A percentile compares a stretch with the other conserved stretches of the same genome.
Conservation (phyloP, 495 filamentous ascomycete genomes). For the Penicillium ucsense region DNA sequence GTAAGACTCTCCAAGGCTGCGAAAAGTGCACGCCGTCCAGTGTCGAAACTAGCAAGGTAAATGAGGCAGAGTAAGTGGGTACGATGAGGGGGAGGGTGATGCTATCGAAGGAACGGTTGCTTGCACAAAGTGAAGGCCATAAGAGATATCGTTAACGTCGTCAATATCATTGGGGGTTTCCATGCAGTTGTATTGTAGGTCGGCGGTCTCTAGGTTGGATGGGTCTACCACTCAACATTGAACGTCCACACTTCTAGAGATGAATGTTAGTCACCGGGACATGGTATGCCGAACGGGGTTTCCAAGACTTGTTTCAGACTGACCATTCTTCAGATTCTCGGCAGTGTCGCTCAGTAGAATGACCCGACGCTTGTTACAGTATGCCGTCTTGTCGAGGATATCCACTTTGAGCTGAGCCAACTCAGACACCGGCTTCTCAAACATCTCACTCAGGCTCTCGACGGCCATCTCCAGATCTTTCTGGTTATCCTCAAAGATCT, state of each 20-base stretch:
- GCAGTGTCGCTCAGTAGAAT: slow-evolving; percentile 88
- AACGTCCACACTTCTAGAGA: slow-evolving; percentile 34
- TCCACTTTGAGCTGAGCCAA: slow-evolving; percentile 82
- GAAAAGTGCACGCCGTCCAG: no score
- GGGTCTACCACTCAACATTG: slow-evolving; percentile 31
- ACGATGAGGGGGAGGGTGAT: neutral
- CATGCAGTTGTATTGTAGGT: neutral
- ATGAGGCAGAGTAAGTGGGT: neutral
- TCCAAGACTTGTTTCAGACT: slow-evolving; percentile 18
- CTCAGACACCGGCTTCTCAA: slow-evolving; percentile 85
- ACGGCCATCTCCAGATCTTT: slow-evolving; percentile 96
- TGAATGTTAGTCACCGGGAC: slow-evolving; percentile 1
- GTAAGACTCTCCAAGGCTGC: no score
- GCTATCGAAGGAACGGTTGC: neutral
- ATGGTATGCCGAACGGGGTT: neutral
- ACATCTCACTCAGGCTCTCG: slow-evolving; percentile 92
- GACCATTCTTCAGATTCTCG: slow-evolving; percentile 78
- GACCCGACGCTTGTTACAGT: slow-evolving; percentile 85
- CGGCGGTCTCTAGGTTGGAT: neutral
- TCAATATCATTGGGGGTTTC: slow-evolving; percentile 12
- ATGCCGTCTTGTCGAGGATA: slow-evolving; percentile 95
- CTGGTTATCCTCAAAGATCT: slow-evolving; percentile 98
- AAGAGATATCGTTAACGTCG: slow-evolving; percentile 25
- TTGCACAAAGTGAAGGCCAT: neutral
- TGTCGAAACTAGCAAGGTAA: no score